Conservation (phyloP, 305 asterid species). For the Rubia occidens region DNA sequence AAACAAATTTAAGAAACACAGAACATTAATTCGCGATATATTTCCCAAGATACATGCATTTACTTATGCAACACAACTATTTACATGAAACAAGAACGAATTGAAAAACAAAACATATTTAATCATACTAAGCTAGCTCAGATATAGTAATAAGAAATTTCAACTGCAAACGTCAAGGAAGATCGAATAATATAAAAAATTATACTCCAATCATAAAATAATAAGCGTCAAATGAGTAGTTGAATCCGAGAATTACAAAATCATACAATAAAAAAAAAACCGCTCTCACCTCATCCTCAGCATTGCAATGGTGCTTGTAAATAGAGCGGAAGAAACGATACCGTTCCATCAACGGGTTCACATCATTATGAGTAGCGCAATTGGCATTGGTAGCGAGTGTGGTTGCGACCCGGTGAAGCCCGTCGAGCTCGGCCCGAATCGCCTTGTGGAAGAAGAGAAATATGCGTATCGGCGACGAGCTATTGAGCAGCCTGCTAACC, state of each 20-base stretch:
- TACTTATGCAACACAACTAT: background rate
- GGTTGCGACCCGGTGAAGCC: conserved; percentile 67
- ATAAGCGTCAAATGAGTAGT: conserved; percentile 5
- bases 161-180: background rate
- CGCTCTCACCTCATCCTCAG: conserved; percentile 99
- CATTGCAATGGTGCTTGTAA: conserved; percentile 94
- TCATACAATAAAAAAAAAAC: conserved; percentile 13
- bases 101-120: background rate
- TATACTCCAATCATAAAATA: conserved; percentile 7
- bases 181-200: background rate
- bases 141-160: background rate
- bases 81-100: background rate
- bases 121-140: conserved; percentile 2
- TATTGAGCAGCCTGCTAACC: conserved; percentile 27
- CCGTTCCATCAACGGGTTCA: conserved; percentile 54
- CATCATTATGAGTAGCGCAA: conserved; percentile 41
- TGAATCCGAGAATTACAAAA: background rate
- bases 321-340: conserved; percentile 74
- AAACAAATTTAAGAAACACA: background rate
- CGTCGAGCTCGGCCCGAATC: conserved; percentile 71
- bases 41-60: background rate
- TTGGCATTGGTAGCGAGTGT: conserved; percentile 52
- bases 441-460: conserved; percentile 79
- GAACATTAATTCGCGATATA: background rate
- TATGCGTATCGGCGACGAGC: conserved; percentile 80